Evolutionary conservation across 1,284 basidiomycete species (phyloP).

Genomic region (Fistulinella staudtii): DNA sequence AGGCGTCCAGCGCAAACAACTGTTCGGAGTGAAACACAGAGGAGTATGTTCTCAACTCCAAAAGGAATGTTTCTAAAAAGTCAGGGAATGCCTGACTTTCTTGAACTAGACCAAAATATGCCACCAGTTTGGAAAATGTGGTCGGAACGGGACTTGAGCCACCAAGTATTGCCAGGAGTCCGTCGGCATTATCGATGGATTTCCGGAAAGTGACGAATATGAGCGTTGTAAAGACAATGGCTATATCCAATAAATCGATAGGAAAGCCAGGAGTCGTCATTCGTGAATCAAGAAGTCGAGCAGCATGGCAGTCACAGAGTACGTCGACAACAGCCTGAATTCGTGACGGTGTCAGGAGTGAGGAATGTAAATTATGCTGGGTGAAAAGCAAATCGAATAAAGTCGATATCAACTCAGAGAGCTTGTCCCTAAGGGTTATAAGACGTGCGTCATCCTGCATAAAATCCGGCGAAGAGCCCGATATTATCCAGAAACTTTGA

Average conservation of each 20-base stretch:
- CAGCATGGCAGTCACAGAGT: slow-evolving; percentile 15
- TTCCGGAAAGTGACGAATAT: slow-evolving; percentile 22
- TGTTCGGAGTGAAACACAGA: slow-evolving; percentile 32
- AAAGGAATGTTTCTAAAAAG: slow-evolving; percentile 22
- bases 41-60: slow-evolving; percentile 33
- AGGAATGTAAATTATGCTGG: slow-evolving; percentile 1
- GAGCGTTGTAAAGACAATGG: slow-evolving; percentile 30
- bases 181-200: slow-evolving; percentile 4
- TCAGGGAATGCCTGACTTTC: slow-evolving; percentile 11
- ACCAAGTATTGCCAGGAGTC: slow-evolving; percentile 24
- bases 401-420: slow-evolving; percentile 24
- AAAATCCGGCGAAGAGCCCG: not conserved
- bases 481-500: slow-evolving; percentile 11
- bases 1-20: slow-evolving; percentile 44
- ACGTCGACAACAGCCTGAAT: slow-evolving; percentile 19
- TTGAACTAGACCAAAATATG: slow-evolving; percentile 9
- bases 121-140: slow-evolving; percentile 33
- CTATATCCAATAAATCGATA: slow-evolving; percentile 28
- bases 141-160: slow-evolving; percentile 28
- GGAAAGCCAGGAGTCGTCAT: slow-evolving; percentile 4
- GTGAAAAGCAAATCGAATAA: slow-evolving; percentile 26
- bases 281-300: slow-evolving; percentile 17
- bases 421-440: slow-evolving; percentile 14
- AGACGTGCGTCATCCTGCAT: slow-evolving; percentile 2
- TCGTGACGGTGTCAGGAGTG: slow-evolving; percentile 2